phyloP scores from a whole-genome alignment of 2,329 filamentous ascomycete species.

The Cordyceps cateniannulata region DNA sequence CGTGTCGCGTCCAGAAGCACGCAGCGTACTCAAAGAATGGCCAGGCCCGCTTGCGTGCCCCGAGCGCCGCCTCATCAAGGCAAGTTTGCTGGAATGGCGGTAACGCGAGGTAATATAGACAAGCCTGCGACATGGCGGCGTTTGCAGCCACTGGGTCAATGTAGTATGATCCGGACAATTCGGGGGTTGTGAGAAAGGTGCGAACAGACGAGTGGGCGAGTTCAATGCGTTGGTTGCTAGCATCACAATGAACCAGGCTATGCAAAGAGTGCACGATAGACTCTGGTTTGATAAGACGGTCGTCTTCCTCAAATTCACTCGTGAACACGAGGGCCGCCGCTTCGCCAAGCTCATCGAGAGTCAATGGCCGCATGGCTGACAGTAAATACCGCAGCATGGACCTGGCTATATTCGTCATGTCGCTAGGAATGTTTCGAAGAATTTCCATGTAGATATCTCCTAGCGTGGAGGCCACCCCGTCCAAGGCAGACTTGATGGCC shows the following conservation, averaged over 20 bases:
- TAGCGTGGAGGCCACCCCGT: conserved; percentile 2
- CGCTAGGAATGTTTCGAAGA: neutral
- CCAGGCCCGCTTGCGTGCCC: conserved; percentile 2
- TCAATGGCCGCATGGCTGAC: conserved; percentile 5
- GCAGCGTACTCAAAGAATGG: conserved; percentile 7
- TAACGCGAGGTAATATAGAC: conserved; percentile 5
- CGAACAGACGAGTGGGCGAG: conserved; percentile 11
- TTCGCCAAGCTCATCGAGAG: conserved; percentile 4
- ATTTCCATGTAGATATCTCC: conserved; percentile 7
- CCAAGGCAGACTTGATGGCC: conserved; percentile 5
- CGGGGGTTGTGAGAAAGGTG: neutral
- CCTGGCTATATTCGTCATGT: neutral
- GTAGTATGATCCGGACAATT: neutral
- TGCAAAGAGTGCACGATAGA: conserved; percentile 1
- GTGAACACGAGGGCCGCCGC: neutral
- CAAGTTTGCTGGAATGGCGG: neutral
- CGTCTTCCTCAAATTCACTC: conserved; percentile 4
- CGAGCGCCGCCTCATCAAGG: neutral
- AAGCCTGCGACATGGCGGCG: neutral
- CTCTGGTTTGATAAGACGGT: conserved; percentile 12
- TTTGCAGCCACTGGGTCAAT: neutral
- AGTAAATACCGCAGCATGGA: conserved; percentile 9
- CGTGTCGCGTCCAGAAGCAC: conserved; percentile 5
- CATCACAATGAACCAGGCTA: conserved; percentile 1
- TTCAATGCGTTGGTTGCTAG: neutral